These are phyloP conservation scores for Venturia carpophila DNA, from an alignment of 2,329 filamentous ascomycete species.

Conservation along the genomic window DNA sequence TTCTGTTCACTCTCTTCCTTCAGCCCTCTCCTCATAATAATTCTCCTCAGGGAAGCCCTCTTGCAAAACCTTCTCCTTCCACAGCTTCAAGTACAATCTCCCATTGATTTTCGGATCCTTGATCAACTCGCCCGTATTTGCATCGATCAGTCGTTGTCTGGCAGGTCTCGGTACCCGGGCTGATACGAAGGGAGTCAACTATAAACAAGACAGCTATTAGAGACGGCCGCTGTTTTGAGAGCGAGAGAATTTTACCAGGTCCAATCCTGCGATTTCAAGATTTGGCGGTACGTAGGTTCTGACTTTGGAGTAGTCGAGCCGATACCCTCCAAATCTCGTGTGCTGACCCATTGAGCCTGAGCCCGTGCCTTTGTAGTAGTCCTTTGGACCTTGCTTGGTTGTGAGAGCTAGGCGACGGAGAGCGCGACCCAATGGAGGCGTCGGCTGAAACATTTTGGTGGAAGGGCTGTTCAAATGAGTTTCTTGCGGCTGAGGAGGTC, in stretches of 20 bases:
- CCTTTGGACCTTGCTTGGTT: slow-evolving; percentile 86
- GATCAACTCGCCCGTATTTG: slow-evolving; percentile 8
- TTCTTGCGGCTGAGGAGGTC: not conserved
- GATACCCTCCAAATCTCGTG: slow-evolving; percentile 75
- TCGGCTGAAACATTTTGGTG: slow-evolving; percentile 53
- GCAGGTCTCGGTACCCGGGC: slow-evolving; percentile 39
- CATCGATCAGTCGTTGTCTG: not conserved
- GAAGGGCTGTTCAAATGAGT: slow-evolving; percentile 15
- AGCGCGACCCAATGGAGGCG: slow-evolving; percentile 56
- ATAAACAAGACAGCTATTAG: not conserved
- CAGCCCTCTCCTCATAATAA: not conserved
- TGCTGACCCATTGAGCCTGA: slow-evolving; percentile 81
- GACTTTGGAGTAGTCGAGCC: slow-evolving; percentile 79
- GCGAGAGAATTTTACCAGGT: not conserved
- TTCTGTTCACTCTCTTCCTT: not conserved
- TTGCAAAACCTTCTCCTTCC: slow-evolving; percentile 11
- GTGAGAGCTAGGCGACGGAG: slow-evolving; percentile 73
- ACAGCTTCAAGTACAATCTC: slow-evolving; percentile 16
- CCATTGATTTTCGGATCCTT: slow-evolving; percentile 6
- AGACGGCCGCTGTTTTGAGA: slow-evolving; percentile 19
- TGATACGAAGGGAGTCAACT: slow-evolving; percentile 77
- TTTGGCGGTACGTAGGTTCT: slow-evolving; percentile 78
- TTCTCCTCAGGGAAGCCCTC: not conserved
- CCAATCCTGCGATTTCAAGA: not conserved
- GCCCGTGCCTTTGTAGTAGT: slow-evolving; percentile 95